Evolutionary conservation across 805 yeast species (phyloP).

Genomic region (Candida tammaniensis): DNA sequence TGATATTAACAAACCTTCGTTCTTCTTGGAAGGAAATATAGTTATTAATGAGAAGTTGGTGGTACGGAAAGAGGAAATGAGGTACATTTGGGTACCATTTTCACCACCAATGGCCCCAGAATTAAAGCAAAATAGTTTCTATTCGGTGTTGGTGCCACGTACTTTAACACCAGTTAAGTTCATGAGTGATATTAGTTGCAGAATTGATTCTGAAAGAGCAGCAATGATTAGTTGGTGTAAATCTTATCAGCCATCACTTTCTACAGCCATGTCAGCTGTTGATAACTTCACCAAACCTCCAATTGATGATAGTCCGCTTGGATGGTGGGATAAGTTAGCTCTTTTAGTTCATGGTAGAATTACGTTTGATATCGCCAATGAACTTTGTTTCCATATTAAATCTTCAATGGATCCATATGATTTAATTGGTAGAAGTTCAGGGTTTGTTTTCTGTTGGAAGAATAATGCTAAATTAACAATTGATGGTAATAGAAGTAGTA

Average conservation of each 20-base stretch:
- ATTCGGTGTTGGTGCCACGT: slow-evolving; percentile 56
- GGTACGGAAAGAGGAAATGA: slow-evolving; percentile 39
- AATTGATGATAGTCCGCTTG: slow-evolving; percentile 43
- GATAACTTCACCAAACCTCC: slow-evolving; percentile 46
- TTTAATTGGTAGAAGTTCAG: slow-evolving; percentile 55
- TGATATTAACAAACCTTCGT: slow-evolving; percentile 22
- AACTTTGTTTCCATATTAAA: slow-evolving; percentile 61
- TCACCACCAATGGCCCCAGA: slow-evolving; percentile 47
- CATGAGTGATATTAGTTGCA: slow-evolving; percentile 47
- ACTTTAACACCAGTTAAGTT: slow-evolving; percentile 64
- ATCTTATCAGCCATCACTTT: slow-evolving; percentile 57
- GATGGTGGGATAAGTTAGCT: slow-evolving; percentile 55
- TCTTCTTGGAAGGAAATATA: slow-evolving; percentile 41
- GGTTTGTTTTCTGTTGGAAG: slow-evolving; percentile 65
- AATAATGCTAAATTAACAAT: slow-evolving; percentile 49
- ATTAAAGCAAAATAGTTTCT: slow-evolving; percentile 42
- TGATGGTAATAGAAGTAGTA: slow-evolving; percentile 48
- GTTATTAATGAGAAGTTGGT: slow-evolving; percentile 58
- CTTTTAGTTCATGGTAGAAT: slow-evolving; percentile 53
- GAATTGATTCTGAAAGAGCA: slow-evolving; percentile 44
- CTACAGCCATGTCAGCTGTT: slow-evolving; percentile 43
- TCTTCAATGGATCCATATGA: slow-evolving; percentile 60
- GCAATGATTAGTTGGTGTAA: slow-evolving; percentile 64
- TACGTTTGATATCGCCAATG: slow-evolving; percentile 46
- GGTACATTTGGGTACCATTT: slow-evolving; percentile 55